These are phyloP conservation scores for Hypomontagnella submonticulosa DNA, from an alignment of 495 filamentous ascomycete species.

Conservation along the genomic window DNA sequence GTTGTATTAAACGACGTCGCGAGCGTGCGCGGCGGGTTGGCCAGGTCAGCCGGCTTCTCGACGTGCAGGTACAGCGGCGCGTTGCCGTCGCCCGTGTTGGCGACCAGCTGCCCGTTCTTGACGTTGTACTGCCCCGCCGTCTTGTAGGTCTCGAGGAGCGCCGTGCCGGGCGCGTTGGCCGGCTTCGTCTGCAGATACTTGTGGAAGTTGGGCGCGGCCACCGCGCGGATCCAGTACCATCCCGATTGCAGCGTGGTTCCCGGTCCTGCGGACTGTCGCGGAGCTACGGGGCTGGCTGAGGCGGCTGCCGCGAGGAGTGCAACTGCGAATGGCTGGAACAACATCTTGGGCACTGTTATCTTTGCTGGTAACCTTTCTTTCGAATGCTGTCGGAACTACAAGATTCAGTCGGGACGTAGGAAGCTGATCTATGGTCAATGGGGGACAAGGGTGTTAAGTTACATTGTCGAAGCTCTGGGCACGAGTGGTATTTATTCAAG, in stretches of 20 bases:
- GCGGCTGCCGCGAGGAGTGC: slow-evolving; percentile 13
- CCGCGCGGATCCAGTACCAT: slow-evolving; percentile 71
- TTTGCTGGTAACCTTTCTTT: not conserved
- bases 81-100: slow-evolving; percentile 55
- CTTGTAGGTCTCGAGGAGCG: slow-evolving; percentile 62
- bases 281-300: slow-evolving; percentile 10
- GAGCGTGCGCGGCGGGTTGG: slow-evolving; percentile 54
- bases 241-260: slow-evolving; percentile 58
- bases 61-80: slow-evolving; percentile 58
- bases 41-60: slow-evolving; percentile 60
- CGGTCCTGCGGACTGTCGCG: slow-evolving; percentile 33
- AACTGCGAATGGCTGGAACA: slow-evolving; percentile 7
- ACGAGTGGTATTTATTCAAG: slow-evolving; percentile 24
- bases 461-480: slow-evolving; percentile 20
- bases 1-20: slow-evolving; percentile 62
- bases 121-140: slow-evolving; percentile 72
- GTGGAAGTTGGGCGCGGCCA: slow-evolving; percentile 69
- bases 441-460: slow-evolving; percentile 21
- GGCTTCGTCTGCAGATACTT: slow-evolving; percentile 70
- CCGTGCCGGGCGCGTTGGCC: slow-evolving; percentile 57
- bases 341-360: slow-evolving; percentile 10
- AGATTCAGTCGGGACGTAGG: not conserved
- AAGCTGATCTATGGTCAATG: not conserved
- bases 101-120: slow-evolving; percentile 65
- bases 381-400: not conserved